These are phyloP conservation scores for Coriaria nepalensis DNA, from an alignment of 306 rosid species.

Conservation along the genomic window DNA sequence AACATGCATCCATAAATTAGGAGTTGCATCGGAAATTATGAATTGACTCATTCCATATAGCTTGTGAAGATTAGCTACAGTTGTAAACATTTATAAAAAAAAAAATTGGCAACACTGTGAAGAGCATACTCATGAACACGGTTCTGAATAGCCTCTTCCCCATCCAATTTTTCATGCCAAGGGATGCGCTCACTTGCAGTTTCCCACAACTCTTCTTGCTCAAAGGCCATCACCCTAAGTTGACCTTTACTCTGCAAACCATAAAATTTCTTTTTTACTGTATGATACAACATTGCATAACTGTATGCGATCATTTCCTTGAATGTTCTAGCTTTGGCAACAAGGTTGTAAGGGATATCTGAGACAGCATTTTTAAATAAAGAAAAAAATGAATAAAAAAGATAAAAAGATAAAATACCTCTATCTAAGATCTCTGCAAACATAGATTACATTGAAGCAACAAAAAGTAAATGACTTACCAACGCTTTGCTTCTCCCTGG, in stretches of 20 bases:
- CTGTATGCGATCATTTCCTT: no score
- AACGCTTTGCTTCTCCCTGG: constrained; percentile 39
- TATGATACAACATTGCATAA: constrained; percentile 12
- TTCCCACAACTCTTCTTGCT: constrained; percentile 74
- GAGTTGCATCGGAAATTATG: constrained; percentile 5
- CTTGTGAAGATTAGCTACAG: constrained; percentile 8
- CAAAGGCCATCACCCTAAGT: constrained; percentile 77
- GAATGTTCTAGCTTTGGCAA: no score
- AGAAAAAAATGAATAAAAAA: background rate
- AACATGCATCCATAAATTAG: background rate
- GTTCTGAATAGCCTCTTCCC: constrained; percentile 80
- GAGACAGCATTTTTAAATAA: constrained; percentile 1
- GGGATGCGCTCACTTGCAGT: constrained; percentile 78
- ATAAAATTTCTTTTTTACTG: constrained; percentile 18
- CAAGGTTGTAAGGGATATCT: no score
- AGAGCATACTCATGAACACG: constrained; percentile 87
- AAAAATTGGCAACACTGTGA: no score
- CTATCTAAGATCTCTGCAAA: constrained; percentile 2
- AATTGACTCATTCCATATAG: constrained; percentile 9
- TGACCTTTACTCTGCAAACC: constrained; percentile 62
- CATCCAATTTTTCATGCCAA: constrained; percentile 88
- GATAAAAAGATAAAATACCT: constrained; percentile 2
- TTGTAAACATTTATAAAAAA: no score
- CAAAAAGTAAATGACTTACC: constrained; percentile 29
- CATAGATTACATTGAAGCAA: background rate